Base-by-base conservation (phyloP, 1,284 basidiomycete species). In the Puccinia polysora region DNA sequence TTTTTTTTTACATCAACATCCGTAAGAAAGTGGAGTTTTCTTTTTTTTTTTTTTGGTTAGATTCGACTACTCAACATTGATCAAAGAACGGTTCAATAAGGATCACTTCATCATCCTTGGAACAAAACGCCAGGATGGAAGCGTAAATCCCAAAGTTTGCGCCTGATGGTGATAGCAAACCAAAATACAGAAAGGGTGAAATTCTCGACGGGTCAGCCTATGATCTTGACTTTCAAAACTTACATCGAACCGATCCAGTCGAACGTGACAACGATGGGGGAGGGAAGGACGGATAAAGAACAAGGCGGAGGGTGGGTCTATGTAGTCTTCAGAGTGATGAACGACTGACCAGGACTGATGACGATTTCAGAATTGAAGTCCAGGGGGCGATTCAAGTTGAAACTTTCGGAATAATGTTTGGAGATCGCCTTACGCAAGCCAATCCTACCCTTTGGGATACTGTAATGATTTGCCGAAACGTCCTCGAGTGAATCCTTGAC, bases 71-170 rank as follows among this genome's bases (percentile, higher is more conserved):
- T 49, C 77, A 15, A 75, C 77, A 80, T 75, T 80, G 79, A 50
- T 80, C 79, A 60, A 79, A 81, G 73, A 79, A 77, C 40, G 81
- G 95, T 82, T 98, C 96, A 78, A 98, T 94, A 84, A 97, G 87
- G 80, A 99, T 94, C 74, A 98, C 96, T 81, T 97, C 95, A 79
- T 98, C 96, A 7, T 89, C 92, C 43, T 86, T 83, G 75, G 95
- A 87, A 58, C 93, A 81, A 82, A 94, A 95, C 0, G 94, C 93
- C 23, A 86, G 85, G 77, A 94, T 88, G 71, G 91, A 89, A 63
- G 91, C 87, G 80, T 93, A 97, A 82, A 91, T 89, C 25, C 92
- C 92, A 90, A 79, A 43, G 38, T 72, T 53, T 30, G 65, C 60
- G 23, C 34, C 59, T 56, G n/a, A n/a, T n/a, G n/a, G n/a, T n/a